Evolutionary conservation across 257 asterid species (phyloP), one percentile per base, ranked within the genome.

Genomic region (Verbena officinalis): DNA sequence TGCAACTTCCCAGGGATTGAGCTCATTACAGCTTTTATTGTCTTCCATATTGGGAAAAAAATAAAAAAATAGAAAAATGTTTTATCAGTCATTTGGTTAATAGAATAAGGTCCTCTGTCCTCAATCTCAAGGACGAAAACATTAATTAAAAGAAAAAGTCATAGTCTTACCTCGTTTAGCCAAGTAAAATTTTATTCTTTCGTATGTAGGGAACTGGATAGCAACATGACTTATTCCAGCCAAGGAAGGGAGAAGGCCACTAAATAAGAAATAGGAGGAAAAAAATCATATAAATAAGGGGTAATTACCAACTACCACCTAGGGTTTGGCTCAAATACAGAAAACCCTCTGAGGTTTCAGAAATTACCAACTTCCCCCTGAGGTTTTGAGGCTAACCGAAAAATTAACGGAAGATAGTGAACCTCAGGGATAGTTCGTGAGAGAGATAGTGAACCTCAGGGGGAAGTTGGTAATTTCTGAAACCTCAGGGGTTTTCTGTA

Each of bases 231-330:
- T 78, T 55, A 90, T 72, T 75, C 99, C 99, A 56, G 91, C 97
- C 68, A 94, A 79, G 11, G 99, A 90, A 57, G 99, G 98, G 59
- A 94, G 81, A 77, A 94, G 91, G 68, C 99, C 99, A 72, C 99
- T 94, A 90, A 42, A 73, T 53, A 65, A 62, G 59, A 42, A 77
- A 77, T n/a, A 59, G 42, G 44, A 68, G 46, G 55, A 23, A 52
- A 50, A 52, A 44, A 59, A 6, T 21, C 20, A 43, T 23, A 23
- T 15, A 42, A 4, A 20, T 17, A 39, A 50, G 23, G n/a, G 10
- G 24, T 21, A n/a, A n/a, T n/a, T 15, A 45, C 33, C 10, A 51
- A 34, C 13, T 39, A n/a, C n/a, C n/a, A n/a, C n/a, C n/a, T n/a
- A n/a, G n/a, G n/a, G n/a, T n/a, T n/a, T n/a, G n/a, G n/a, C n/a